Percentiles rank a stretch among this genome's conserved stretches.
Conservation (phyloP, 495 filamentous ascomycete species). For the Lasiosphaeriaceae sp. region DNA sequence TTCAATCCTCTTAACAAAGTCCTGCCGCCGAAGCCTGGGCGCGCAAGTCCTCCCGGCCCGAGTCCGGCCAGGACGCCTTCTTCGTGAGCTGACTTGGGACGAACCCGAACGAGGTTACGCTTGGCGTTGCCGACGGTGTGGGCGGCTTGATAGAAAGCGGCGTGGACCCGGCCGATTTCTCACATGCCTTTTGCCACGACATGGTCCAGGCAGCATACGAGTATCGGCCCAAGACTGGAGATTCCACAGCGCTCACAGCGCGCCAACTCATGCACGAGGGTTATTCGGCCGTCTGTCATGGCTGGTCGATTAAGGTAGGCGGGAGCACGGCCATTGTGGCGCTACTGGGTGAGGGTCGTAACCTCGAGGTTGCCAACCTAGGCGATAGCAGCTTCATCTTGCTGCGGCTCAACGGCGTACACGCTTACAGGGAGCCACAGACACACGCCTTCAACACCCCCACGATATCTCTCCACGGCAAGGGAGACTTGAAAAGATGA, state of each 20-base stretch:
- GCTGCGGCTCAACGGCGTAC: constrained; percentile 75
- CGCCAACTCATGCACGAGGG: constrained; percentile 71
- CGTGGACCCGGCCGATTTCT: constrained; percentile 91
- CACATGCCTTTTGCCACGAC: constrained; percentile 84
- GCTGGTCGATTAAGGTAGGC: constrained; percentile 70
- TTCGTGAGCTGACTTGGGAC: constrained; percentile 74
- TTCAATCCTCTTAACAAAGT: constrained; percentile 64
- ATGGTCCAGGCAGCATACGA: constrained; percentile 73
- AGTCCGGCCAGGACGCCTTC: constrained; percentile 92
- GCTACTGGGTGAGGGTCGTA: constrained; percentile 63
- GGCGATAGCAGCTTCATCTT: constrained; percentile 96
- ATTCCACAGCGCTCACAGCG: constrained; percentile 49
- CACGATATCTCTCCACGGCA: no score
- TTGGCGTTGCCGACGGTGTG: constrained; percentile 91
- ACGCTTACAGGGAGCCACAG: constrained; percentile 76
- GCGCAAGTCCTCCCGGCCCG: constrained; percentile 55
- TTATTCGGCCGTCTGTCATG: constrained; percentile 73
- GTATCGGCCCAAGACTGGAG: constrained; percentile 26
- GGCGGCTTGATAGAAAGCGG: constrained; percentile 90
- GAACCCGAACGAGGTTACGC: constrained; percentile 56
- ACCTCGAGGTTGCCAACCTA: constrained; percentile 85
- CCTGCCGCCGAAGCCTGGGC: constrained; percentile 42
- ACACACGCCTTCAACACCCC: constrained; percentile 98
- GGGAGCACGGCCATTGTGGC: constrained; percentile 89
- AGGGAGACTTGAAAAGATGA: no score